Evolutionary conservation across 345 rosid species (phyloP), one percentile per base, ranked within the genome.

Genomic region (Eutrema heterophyllum): DNA sequence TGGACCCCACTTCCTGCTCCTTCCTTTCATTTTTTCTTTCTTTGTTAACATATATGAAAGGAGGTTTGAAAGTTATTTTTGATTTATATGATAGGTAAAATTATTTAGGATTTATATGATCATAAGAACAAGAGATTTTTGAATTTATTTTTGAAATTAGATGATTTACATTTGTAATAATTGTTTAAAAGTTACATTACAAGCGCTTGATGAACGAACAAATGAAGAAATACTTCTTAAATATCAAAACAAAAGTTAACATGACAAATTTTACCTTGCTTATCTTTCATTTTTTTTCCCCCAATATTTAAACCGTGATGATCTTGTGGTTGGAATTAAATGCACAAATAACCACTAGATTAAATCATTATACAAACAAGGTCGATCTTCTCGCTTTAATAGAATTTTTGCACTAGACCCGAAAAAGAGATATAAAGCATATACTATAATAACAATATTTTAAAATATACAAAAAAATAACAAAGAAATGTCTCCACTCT

Each of bases 1-100:
- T 73, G 18, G 77, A 15, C 26, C 74, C 70, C 67, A 87, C 83
- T 87, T 77, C 79, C 82, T 82, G 80, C 40, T 46, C 35, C 50
- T 43, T 14, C 58, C 58, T 21, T 21, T 21, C 24, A 1, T 21
- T 21, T 21, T 21, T 21, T 21, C 24, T 21, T 21, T 21, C 24
- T 21, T 21, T 21, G 24, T 21, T 21, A 21, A 21, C 24, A 21
- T 0, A 21, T 0, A 21, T 21, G 24, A 21, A 21, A 21, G 21
- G 21, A 21, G 21, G 21, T 21, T 21, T 21, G 24, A 21, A 21
- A 21, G 24, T 21, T 21, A 21, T 21, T 21, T 21, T 1, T 21
- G 24, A 21, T 21, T 21, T 21, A 21, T 21, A 21, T 21, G 24
- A 21, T 21, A 21, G 24, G 24, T 21, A 21, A 21, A 21, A 21